Percentiles rank a stretch among this genome's conserved stretches.
Conservation (phyloP, 805 yeast genomes). For the Candida qinlingensis region DNA sequence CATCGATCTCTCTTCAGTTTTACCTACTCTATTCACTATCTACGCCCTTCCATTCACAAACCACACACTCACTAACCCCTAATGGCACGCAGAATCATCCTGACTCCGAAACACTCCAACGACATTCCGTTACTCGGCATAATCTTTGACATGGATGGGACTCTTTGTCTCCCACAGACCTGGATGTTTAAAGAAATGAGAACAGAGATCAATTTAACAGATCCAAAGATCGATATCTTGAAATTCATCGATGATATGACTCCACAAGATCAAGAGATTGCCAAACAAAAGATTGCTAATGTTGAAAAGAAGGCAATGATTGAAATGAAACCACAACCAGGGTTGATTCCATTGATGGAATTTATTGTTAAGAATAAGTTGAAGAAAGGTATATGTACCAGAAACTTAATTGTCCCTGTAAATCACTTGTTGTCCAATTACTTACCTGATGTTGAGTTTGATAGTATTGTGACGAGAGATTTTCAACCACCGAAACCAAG, state of each 20-base stretch:
- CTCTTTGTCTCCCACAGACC: slow-evolving; percentile 60
- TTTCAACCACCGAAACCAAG: slow-evolving; percentile 67
- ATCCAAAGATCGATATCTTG: slow-evolving; percentile 45
- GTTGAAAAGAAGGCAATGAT: slow-evolving; percentile 64
- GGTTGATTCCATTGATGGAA: slow-evolving; percentile 13
- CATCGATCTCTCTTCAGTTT: no score
- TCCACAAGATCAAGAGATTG: slow-evolving; percentile 33
- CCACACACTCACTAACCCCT: not conserved
- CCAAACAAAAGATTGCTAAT: slow-evolving; percentile 39
- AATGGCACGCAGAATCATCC: slow-evolving; percentile 19
- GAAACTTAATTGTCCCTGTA: slow-evolving; percentile 53
- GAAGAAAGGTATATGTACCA: slow-evolving; percentile 55
- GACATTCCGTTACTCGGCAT: slow-evolving; percentile 42
- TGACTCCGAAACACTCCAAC: slow-evolving; percentile 16
- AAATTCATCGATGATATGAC: slow-evolving; percentile 42
- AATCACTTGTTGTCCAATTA: slow-evolving; percentile 41
- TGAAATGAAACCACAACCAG: slow-evolving; percentile 38
- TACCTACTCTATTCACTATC: no score
- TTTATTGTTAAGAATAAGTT: slow-evolving; percentile 19
- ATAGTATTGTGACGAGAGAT: slow-evolving; percentile 55
- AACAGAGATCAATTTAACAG: slow-evolving; percentile 44
- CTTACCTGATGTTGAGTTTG: slow-evolving; percentile 37
- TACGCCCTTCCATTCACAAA: no score
- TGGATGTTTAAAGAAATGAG: slow-evolving; percentile 60
- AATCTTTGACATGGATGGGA: slow-evolving; percentile 79